phyloP scores from a whole-genome alignment of 208 protist genomes.

The Balamuthia mandrillaris region DNA sequence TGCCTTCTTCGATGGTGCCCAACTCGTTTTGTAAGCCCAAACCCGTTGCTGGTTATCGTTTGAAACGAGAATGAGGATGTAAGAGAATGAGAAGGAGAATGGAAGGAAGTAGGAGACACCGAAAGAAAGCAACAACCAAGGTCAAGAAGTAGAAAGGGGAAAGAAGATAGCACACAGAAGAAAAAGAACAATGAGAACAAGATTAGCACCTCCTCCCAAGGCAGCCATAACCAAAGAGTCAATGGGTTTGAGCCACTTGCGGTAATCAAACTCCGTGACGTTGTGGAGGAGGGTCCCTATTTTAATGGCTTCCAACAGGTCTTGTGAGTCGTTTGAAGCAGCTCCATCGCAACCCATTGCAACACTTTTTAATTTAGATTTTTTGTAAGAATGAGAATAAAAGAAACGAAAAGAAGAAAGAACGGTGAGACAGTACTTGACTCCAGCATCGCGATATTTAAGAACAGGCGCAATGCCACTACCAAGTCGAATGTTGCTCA shows the following conservation, averaged over 20 bases:
- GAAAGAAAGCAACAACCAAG: too few species aligned
- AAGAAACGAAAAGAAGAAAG: too few species aligned
- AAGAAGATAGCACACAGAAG: too few species aligned
- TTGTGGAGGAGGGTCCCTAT: slow-evolving; percentile 20
- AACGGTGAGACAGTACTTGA: slow-evolving; percentile 5
- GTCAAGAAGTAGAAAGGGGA: too few species aligned
- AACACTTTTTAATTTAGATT: too few species aligned
- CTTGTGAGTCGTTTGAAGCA: slow-evolving; percentile 2
- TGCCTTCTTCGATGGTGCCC: neutral
- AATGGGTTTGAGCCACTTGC: neutral
- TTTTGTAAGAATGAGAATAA: too few species aligned
- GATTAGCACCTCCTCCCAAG: too few species aligned
- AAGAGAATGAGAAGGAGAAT: too few species aligned
- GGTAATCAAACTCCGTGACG: neutral
- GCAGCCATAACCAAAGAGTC: neutral
- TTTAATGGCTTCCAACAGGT: slow-evolving; percentile 16
- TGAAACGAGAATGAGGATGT: too few species aligned
- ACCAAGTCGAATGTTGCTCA: neutral
- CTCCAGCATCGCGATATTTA: neutral
- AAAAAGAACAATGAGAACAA: too few species aligned
- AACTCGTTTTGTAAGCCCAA: neutral
- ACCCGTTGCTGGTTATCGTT: too few species aligned
- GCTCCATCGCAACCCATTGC: slow-evolving; percentile 5
- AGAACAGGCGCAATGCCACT: neutral
- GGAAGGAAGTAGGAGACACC: too few species aligned